Conservation (phyloP, 768 basidiomycete genomes). For the Boletus tylopilopsis region DNA sequence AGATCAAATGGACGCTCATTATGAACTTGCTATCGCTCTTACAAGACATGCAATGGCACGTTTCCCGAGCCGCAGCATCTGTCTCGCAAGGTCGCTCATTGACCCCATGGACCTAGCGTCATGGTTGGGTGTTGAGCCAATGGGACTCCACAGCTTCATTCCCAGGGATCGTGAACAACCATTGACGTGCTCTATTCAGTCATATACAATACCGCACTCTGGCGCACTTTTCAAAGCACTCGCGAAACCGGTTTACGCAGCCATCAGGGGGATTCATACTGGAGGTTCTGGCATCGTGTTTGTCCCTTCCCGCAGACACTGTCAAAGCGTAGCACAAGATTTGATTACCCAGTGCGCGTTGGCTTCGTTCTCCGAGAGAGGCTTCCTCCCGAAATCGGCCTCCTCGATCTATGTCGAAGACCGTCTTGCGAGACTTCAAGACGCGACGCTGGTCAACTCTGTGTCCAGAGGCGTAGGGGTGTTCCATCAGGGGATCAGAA, state of each 20-base stretch:
- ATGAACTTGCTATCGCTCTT: conserved; percentile 80
- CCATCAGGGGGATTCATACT: conserved; percentile 48
- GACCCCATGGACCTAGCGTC: conserved; percentile 77
- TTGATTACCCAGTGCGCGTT: conserved; percentile 86
- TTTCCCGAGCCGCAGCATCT: conserved; percentile 67
- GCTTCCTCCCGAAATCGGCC: conserved; percentile 57
- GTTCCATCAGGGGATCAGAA: conserved; percentile 70
- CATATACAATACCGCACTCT: conserved; percentile 86
- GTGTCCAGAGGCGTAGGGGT: conserved; percentile 86
- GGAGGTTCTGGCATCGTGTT: conserved; percentile 70
- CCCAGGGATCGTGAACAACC: conserved; percentile 83
- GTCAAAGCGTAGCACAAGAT: conserved; percentile 69
- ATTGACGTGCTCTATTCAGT: conserved; percentile 59
- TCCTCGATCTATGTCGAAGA: conserved; percentile 55
- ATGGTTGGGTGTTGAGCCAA: conserved; percentile 74
- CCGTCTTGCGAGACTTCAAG: conserved; percentile 55
- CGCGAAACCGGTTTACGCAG: conserved; percentile 83
- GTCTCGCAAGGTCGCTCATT: conserved; percentile 71
- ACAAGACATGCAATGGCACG: conserved; percentile 62
- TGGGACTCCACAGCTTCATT: conserved; percentile 69
- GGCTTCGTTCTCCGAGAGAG: conserved; percentile 61
- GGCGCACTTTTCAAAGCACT: conserved; percentile 86
- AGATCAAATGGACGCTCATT: conserved; percentile 73
- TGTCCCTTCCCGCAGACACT: conserved; percentile 82
- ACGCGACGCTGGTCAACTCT: conserved; percentile 62